Percentiles rank a stretch among this genome's conserved stretches.
These are phyloP conservation scores for Aureobasidium sp. DNA, from an alignment of 2,329 filamentous ascomycete genomes.

Conservation along the genomic window DNA sequence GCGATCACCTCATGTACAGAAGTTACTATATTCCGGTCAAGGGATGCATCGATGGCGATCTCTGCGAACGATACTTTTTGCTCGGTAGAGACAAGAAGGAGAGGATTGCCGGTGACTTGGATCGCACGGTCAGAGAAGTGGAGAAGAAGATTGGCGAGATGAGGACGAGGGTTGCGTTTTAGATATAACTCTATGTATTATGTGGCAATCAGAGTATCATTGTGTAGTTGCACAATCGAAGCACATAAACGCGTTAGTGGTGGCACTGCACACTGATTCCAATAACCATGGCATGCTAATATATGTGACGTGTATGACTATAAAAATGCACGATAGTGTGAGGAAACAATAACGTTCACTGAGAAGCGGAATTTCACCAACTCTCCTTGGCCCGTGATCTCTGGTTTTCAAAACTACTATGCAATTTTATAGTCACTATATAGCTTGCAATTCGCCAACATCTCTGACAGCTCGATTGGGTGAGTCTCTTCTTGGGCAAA, in stretches of 20 bases:
- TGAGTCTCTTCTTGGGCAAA: too few relatives aligned
- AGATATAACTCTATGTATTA: conserved; percentile 2
- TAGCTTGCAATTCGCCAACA: too few relatives aligned
- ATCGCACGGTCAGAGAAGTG: conserved; percentile 84
- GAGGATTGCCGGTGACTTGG: conserved; percentile 88
- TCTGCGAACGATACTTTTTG: conserved; percentile 85
- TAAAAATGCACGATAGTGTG: too few relatives aligned
- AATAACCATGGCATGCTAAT: too few relatives aligned
- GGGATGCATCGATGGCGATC: conserved; percentile 91
- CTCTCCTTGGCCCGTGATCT: too few relatives aligned
- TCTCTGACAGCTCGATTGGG: too few relatives aligned
- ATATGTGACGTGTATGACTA: too few relatives aligned
- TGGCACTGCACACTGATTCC: too few relatives aligned
- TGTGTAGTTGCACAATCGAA: neutral
- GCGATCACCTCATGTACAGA: conserved; percentile 92
- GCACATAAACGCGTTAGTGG: neutral
- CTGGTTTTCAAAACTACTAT: too few relatives aligned
- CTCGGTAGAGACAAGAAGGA: conserved; percentile 84
- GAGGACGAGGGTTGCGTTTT: conserved; percentile 33
- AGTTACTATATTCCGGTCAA: conserved; percentile 96
- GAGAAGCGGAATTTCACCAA: too few relatives aligned
- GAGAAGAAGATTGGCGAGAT: conserved; percentile 72
- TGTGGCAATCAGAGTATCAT: neutral
- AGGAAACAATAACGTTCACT: too few relatives aligned
- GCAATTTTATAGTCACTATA: too few relatives aligned